Evolutionary conservation across 148 eudicot genomes (phyloP).

Genomic region (Vaccinium darrowii): DNA sequence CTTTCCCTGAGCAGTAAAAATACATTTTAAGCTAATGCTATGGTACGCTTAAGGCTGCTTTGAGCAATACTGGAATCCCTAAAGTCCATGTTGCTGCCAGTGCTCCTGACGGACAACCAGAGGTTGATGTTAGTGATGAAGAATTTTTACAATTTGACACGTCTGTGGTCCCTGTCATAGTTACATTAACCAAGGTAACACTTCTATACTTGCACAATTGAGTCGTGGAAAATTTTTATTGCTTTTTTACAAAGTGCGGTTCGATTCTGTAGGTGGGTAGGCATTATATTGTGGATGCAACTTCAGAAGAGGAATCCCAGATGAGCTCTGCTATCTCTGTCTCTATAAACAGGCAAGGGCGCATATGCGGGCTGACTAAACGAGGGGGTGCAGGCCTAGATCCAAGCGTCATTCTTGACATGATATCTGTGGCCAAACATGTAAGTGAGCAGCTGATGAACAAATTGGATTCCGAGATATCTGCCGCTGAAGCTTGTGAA

Average conservation of each 20-base stretch:
- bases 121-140: constrained; percentile 89
- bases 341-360: constrained; percentile 67
- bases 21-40: neutral
- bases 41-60: constrained; percentile 59
- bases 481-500: constrained; percentile 67
- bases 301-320: constrained; percentile 85
- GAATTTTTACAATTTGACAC: constrained; percentile 89
- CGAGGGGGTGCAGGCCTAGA: constrained; percentile 86
- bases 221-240: neutral
- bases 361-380: constrained; percentile 75
- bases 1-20: neutral
- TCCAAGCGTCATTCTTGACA: constrained; percentile 84
- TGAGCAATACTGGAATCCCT: constrained; percentile 83
- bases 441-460: constrained; percentile 73
- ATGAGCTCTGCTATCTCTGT: constrained; percentile 88
- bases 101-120: constrained; percentile 72
- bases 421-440: constrained; percentile 83
- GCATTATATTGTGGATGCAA: constrained; percentile 91
- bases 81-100: constrained; percentile 65
- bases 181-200: constrained; percentile 84
- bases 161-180: constrained; percentile 72
- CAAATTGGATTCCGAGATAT: constrained; percentile 83
- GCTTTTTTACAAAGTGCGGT: neutral
- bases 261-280: constrained; percentile 60
- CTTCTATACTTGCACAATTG: neutral